Percentiles rank a stretch among this genome's conserved stretches.
Conservation (phyloP, 768 basidiomycete genomes). For the Trichaptum fuscoviolaceum region DNA sequence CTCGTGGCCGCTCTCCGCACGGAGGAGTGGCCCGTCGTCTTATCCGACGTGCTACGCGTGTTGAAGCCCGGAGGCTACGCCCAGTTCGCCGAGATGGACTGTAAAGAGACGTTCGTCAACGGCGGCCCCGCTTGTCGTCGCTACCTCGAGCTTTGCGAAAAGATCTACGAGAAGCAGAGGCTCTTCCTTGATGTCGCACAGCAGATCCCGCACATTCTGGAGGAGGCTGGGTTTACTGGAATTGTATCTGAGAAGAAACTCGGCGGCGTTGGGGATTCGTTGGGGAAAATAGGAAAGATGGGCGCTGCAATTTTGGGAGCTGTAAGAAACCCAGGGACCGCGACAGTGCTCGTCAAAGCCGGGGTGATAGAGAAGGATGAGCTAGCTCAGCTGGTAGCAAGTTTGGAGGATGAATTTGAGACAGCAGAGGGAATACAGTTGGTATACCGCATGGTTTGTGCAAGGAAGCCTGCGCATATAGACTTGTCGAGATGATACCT, state of each 20-base stretch:
- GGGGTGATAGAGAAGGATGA: background rate
- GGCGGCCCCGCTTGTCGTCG: too few species aligned
- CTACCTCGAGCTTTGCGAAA: too few species aligned
- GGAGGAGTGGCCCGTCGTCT: constrained; percentile 22
- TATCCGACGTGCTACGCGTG: constrained; percentile 26
- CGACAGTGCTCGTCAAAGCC: background rate
- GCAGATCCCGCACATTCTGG: background rate
- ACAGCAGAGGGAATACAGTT: background rate
- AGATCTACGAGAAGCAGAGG: background rate
- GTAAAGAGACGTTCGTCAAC: too few species aligned
- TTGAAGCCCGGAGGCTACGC: constrained; percentile 28
- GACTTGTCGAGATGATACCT: too few species aligned
- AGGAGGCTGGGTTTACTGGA: background rate
- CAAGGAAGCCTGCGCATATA: background rate
- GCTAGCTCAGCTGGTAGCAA: background rate
- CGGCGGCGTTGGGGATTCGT: background rate
- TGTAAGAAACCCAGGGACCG: background rate
- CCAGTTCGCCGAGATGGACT: constrained; percentile 23
- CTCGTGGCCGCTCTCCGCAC: constrained; percentile 23
- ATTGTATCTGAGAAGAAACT: background rate
- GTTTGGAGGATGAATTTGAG: background rate
- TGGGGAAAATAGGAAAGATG: too few species aligned
- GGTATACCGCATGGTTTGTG: background rate
- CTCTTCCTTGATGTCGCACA: background rate
- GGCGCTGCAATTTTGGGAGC: too few species aligned